A percentile compares a stretch with the other conserved stretches of the same genome.
phyloP scores from a whole-genome alignment of 2,329 filamentous ascomycete species.

The Monilinia vaccinii-corymbosi region DNA sequence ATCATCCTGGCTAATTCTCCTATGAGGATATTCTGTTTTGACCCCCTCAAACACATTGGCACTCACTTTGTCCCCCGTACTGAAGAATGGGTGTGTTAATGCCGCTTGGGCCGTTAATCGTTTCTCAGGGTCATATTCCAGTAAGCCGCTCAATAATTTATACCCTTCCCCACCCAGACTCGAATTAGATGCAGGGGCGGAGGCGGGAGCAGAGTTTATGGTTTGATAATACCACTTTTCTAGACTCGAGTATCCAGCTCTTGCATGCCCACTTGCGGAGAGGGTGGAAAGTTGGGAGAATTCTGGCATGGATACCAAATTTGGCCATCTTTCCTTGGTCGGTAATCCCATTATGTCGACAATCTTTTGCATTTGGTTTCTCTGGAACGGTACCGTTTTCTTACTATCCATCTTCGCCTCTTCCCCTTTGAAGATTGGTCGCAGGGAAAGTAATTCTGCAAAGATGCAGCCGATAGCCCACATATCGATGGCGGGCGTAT shows the following conservation, averaged over 20 bases:
- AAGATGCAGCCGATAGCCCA: constrained; percentile 99
- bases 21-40: constrained; percentile 76
- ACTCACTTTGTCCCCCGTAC: constrained; percentile 56
- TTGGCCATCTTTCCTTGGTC: constrained; percentile 79
- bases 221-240: constrained; percentile 75
- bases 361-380: constrained; percentile 98
- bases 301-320: constrained; percentile 79
- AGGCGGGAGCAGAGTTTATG: constrained; percentile 49
- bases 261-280: constrained; percentile 37
- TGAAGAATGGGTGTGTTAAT: constrained; percentile 85
- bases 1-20: constrained; percentile 87
- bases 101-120: constrained; percentile 81
- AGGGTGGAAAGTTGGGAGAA: constrained; percentile 59
- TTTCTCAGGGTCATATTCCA: constrained; percentile 89
- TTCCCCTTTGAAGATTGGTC: constrained; percentile 96
- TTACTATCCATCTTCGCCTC: constrained; percentile 99
- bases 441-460: constrained; percentile 78
- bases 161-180: constrained; percentile 70
- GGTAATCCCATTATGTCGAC: constrained; percentile 92
- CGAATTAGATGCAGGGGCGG: constrained; percentile 35
- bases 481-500: constrained; percentile 92
- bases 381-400: constrained; percentile 93
- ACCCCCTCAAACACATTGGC: constrained; percentile 87
- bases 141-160: constrained; percentile 67
- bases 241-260: constrained; percentile 37